Conservation (phyloP, 2,329 filamentous ascomycete genomes). For the Cercospora janseana region DNA sequence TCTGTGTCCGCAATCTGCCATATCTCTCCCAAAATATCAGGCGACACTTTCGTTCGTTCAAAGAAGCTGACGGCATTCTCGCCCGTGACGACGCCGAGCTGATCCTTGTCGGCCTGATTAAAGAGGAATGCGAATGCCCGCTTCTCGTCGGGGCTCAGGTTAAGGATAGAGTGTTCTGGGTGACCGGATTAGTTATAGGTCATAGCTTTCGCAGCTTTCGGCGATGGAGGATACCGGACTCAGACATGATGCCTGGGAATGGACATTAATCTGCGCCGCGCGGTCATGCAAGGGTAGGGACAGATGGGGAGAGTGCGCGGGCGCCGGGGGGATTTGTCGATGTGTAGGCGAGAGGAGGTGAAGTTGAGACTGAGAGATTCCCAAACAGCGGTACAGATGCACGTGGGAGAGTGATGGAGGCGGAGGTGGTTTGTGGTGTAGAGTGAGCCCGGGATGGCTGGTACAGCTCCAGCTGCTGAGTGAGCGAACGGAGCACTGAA, state of each 20-base stretch:
- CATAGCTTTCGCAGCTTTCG: slow-evolving; percentile 2
- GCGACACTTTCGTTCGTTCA: slow-evolving; percentile 87
- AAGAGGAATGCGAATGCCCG: slow-evolving; percentile 91
- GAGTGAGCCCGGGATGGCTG: slow-evolving; percentile 6
- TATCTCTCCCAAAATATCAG: slow-evolving; percentile 88
- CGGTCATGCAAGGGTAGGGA: slow-evolving; percentile 4
- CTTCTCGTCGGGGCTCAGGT: slow-evolving; percentile 89
- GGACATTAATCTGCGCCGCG: slow-evolving; percentile 11
- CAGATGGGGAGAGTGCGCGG: not conserved
- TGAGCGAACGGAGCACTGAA: no score
- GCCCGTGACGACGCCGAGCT: slow-evolving; percentile 88
- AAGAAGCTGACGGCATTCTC: slow-evolving; percentile 97
- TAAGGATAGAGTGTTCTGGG: slow-evolving; percentile 45
- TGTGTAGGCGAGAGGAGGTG: not conserved
- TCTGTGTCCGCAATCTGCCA: slow-evolving; percentile 98
- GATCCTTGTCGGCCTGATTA: slow-evolving; percentile 85
- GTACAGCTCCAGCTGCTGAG: no score
- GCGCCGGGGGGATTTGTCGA: not conserved
- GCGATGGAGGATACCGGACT: slow-evolving; percentile 19
- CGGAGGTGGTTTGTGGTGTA: not conserved
- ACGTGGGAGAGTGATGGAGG: slow-evolving; percentile 1
- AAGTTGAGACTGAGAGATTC: not conserved
- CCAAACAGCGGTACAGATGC: slow-evolving; percentile 2
- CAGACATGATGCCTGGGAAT: slow-evolving; percentile 27
- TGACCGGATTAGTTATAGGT: slow-evolving; percentile 8